Base-by-base conservation (phyloP, 306 rosid genomes). In the Vachellia pachyceras region DNA sequence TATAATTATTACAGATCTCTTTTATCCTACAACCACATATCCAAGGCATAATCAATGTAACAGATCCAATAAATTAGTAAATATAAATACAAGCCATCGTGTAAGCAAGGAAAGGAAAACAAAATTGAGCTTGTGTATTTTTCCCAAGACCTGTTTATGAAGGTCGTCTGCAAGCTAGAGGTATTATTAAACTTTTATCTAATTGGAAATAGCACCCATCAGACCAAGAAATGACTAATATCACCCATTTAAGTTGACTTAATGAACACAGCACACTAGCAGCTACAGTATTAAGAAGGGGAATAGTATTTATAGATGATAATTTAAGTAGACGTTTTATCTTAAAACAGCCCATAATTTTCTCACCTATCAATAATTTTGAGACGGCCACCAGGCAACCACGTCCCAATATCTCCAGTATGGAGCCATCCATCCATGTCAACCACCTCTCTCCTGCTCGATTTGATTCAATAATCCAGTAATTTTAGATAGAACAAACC, bases 371-470 rank as follows among this genome's bases (percentile, higher is more conserved):
- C 99, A 85, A 96, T 93, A 76, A 93, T 96, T 91, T 90, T 93
- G 73, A 96, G 91, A 46, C 98, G 97, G 80, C 99, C 99, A 42
- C 97, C 97, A 74, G 94, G 87, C 50, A 90, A 68, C 99, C 97
- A 93, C 63, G 82, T 74, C 69, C 99, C 99, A 75, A 93, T 93
- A 84, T 96, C 99, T 84, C 99, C 98, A 0, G 99, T 93, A 77
- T 93, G 98, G 80, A 96, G 90, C 99, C 99, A 96, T 60, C 97
- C 98, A 15, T 94, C 98, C 82, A 92, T 92, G 61, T 96, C 99
- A 45, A 92, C 61, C 76, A 91, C 90, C 83, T 94, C 99, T 82
- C 97, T 96, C 96, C 99, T 96, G 91, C 77, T 39, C 87, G 85
- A 71, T 42, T 75, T 46, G 60, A 76, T 77, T 41, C 75, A 72